Evolutionary conservation across 148 eudicot genomes (phyloP).

Genomic region (Pouteria glomerata): DNA sequence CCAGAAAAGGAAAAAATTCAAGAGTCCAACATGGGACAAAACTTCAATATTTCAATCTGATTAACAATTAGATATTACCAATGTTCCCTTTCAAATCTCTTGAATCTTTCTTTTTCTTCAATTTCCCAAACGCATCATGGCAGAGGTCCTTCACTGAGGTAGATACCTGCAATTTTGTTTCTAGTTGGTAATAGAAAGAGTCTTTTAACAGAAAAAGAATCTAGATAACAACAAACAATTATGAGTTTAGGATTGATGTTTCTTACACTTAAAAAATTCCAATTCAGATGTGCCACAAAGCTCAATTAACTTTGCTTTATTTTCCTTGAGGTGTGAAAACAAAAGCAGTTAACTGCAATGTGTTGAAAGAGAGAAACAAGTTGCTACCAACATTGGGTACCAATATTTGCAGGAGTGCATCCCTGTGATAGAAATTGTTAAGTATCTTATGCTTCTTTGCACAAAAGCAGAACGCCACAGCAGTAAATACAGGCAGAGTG

Average conservation of each 20-base stretch:
- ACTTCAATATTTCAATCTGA: neutral
- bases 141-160: conserved; percentile 88
- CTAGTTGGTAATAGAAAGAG: neutral
- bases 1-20: neutral
- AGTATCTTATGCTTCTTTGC: conserved; percentile 81
- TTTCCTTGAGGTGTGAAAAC: conserved; percentile 75
- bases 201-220: neutral
- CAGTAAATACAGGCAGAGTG: conserved; percentile 81
- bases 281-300: conserved; percentile 86
- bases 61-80: conserved; percentile 37
- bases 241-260: neutral
- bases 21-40: neutral
- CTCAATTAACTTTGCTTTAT: conserved; percentile 77
- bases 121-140: conserved; percentile 70
- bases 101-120: conserved; percentile 84
- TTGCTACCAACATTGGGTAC: neutral
- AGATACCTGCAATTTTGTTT: conserved; percentile 50
- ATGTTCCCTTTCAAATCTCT: conserved; percentile 73
- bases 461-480: conserved; percentile 88
- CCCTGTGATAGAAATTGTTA: neutral
- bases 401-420: no score
- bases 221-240: neutral
- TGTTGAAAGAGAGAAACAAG: neutral
- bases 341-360: neutral
- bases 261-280: conserved; percentile 81